Evolutionary conservation across 352 stramenopile genomes (phyloP), one percentile per base, ranked within the genome.

Genomic region (Phytophthora pistaciae): DNA sequence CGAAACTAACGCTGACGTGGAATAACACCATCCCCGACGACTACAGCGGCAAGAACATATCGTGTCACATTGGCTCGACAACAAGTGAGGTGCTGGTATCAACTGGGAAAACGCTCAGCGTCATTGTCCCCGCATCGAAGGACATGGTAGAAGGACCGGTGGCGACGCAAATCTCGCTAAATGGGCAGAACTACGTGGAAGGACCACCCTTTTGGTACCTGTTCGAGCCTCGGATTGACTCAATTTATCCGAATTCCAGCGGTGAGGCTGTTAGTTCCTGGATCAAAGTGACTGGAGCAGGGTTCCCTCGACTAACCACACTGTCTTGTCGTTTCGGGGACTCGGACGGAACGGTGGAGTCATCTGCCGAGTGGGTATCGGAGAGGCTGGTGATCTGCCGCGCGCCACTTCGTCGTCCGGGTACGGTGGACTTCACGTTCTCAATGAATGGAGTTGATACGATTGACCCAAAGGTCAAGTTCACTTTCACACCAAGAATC

Each of bases 371-470:
- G 29, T 85, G 74, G 70, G 27, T 80, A 10, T 87, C 76, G 1
- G 16, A 61, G 1, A 56, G 38, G 10, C 49, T 75, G 13, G 60
- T 83, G 2, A 58, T 76, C 31, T 88, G 78, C 38, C 62, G 49
- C 0, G 57, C 75, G 4, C 80, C 83, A 46, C 8, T 48, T 14
- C 76, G 83, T 64, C 49, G 44, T 20, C 59, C 62, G 11, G 65
- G 64, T 13, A 66, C 16, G 46, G 63, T 83, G 40, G n/a, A 44
- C 14, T 66, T 89, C 33, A 54, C 62, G 0, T 80, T 94, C 58
- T 88, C 87, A 4, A 60, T 85, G 1, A 91, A 94, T 42, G 80
- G 72, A n/a, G 55, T 86, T 3, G 82, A 92, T 54, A 70, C 82
- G 23, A 60, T 84, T 13, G 48, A 77, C 5, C 78, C 77, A 3